phyloP scores from a whole-genome alignment of 2,329 filamentous ascomycete genomes.

The Exophiala sideris region DNA sequence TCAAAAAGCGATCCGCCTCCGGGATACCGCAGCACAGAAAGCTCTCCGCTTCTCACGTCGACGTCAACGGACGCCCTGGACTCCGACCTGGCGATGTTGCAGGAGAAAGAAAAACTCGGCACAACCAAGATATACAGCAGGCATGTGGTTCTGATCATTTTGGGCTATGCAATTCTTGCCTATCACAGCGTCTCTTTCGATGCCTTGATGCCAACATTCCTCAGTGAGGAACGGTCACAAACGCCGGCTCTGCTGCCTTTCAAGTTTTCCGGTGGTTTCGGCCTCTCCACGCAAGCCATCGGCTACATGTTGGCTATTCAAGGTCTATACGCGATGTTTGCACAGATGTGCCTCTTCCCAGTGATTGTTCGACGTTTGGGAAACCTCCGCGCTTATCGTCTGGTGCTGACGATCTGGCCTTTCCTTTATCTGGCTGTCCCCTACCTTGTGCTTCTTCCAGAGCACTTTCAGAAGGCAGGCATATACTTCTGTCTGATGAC shows the following conservation, averaged over 20 bases:
- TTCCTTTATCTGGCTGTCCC: conserved; percentile 82
- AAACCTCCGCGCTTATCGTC: conserved; percentile 74
- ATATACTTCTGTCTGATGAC: conserved; percentile 76
- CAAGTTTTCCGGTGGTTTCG: conserved; percentile 84
- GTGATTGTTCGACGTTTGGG: conserved; percentile 72
- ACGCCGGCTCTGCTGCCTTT: conserved; percentile 66
- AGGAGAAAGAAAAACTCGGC: conserved; percentile 40
- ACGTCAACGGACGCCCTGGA: conserved; percentile 33
- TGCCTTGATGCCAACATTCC: conserved; percentile 85
- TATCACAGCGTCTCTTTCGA: conserved; percentile 98
- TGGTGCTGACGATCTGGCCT: conserved; percentile 79
- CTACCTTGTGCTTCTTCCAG: conserved; percentile 81
- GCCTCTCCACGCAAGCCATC: conserved; percentile 75
- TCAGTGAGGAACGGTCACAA: conserved; percentile 58
- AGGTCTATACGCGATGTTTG: conserved; percentile 82
- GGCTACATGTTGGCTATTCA: conserved; percentile 86
- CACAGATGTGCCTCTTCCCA: conserved; percentile 81
- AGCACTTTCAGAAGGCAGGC: conserved; percentile 65
- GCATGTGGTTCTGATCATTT: conserved; percentile 60
- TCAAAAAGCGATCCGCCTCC: conserved; percentile 61
- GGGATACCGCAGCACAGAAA: conserved; percentile 61
- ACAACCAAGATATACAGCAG: conserved; percentile 69
- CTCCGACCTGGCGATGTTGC: conserved; percentile 41
- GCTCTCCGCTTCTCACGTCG: conserved; percentile 49
- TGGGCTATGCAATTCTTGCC: conserved; percentile 78